Base-by-base conservation (phyloP, 345 rosid genomes). In the Combretum micranthum region DNA sequence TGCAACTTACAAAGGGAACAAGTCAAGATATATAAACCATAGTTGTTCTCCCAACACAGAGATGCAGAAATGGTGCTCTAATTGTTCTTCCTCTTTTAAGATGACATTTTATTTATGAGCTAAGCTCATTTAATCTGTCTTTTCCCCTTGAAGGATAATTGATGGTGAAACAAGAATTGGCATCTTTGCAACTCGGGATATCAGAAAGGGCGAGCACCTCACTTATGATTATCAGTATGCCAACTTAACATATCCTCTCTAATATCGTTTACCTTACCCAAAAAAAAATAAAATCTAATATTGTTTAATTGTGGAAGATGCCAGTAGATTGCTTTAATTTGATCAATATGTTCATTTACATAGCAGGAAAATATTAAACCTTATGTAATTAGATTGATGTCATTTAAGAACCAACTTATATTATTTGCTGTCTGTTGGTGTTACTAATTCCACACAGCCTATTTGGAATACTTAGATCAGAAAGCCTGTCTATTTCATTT, bases 81-180 rank as follows among this genome's bases (percentile, higher is more conserved):
- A 62, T 54, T 59, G 53, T 45, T 66, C 69, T 67, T 32, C 18
- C 56, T 65, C 25, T 21, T 57, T 12, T 32, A 68, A 50, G 61
- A 52, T 25, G 42, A 13, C 21, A 65, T 26, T 14, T 67, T 19
- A 26, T 44, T 53, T 12, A 53, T 57, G 49, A 45, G 50, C 15
- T 62, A 52, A 15, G 50, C 5, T 52, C 53, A 56, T 54, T 51
- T 46, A 52, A 13, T 64, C 44, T 63, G 53, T 55, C 19, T 64
- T 64, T 59, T 61, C 43, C 52, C 39, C 13, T 42, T 47, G 13
- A 65, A 89, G 99, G 99, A 93, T 89, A 73, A 87, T 80, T 58
- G 99, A 89, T 71, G 97, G 99, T 23, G 97, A 93, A 76, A 89
- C 96, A 16, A 85, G 99, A 78, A 80, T 90, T 20, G 97, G 95